phyloP scores from a whole-genome alignment of 2,329 filamentous ascomycete species.

The Mollisia scopiformis region DNA sequence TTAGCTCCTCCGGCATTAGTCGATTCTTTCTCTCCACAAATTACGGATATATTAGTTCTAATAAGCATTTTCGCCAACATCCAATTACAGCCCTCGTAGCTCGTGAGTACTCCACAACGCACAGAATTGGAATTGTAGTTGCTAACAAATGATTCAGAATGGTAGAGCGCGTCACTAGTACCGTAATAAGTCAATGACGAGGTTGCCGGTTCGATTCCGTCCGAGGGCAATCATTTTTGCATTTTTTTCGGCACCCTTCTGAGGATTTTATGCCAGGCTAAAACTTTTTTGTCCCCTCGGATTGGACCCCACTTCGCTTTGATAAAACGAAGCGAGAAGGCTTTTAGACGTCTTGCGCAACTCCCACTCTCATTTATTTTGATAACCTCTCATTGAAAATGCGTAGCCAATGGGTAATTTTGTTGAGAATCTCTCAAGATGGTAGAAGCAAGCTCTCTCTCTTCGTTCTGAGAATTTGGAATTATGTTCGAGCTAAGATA shows the following conservation, averaged over 20 bases:
- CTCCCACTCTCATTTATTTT: too few relatives aligned
- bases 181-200: neutral
- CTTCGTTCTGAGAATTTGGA: neutral
- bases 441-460: too few relatives aligned
- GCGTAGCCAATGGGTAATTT: too few relatives aligned
- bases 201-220: slow-evolving; percentile 2
- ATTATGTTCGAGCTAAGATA: neutral
- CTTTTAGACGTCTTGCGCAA: too few relatives aligned
- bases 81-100: slow-evolving; percentile 4
- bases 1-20: too few relatives aligned
- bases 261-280: neutral
- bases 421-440: too few relatives aligned
- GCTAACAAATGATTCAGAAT: neutral
- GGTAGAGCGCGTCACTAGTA: slow-evolving; percentile 5
- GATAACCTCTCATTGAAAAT: too few relatives aligned
- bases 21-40: too few relatives aligned
- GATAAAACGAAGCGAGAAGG: neutral
- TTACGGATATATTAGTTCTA: neutral
- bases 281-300: too few relatives aligned
- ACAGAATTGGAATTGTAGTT: neutral
- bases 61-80: neutral
- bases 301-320: neutral
- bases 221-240: neutral
- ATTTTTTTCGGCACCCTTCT: neutral
- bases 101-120: neutral